Base-by-base conservation (phyloP, 1,284 basidiomycete species). In the Apiotrichum montevideense region DNA sequence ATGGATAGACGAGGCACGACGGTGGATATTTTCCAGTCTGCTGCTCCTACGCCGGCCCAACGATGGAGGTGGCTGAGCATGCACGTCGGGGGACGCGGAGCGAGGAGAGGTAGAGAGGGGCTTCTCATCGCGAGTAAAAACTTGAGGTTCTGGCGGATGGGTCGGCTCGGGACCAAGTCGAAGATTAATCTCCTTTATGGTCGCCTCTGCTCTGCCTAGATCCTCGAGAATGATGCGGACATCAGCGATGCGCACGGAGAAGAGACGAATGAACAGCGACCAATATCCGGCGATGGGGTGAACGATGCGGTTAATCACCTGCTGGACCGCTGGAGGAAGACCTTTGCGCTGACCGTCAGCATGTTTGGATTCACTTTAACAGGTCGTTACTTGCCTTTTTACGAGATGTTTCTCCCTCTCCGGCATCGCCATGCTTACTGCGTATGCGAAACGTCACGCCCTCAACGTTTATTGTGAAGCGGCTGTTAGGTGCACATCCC, bases 281-380 rank as follows among this genome's bases (percentile, higher is more conserved):
- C 68, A 73, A 54, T 76, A 69, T 45, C 72, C 66, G 8, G 73
- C 61, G 41, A 66, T 41, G 4, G 71, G 53, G 51, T 68, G 65
- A 6, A 66, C 35, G 51, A 56, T 6, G 52, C 52, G 46, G 46
- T 59, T 53, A 47, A 61, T 14, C 3, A 51, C 4, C 29, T 43
- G 55, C 54, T 54, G 56, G 8, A 52, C 15, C 9, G 41, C 33
- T 15, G 52, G 33, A 14, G 51, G 51, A 0, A 56, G 35, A 6
- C 47, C 46, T 46, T 57, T 61, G 34, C 48, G 54, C 49, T 59
- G 45, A 7, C 37, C 13, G 37, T 39, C 37, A 39, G 37, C 37
- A 8, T 39, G 21, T 39, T 7, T 39, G 13, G 37, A 39, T 39
- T 21, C 21, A 21, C 21, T 21, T 21, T 21, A 21, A 21, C 15